These are phyloP conservation scores for Linnemannia schmuckeri DNA, from an alignment of 192 early-diverging fungal genomes.

Conservation along the genomic window DNA sequence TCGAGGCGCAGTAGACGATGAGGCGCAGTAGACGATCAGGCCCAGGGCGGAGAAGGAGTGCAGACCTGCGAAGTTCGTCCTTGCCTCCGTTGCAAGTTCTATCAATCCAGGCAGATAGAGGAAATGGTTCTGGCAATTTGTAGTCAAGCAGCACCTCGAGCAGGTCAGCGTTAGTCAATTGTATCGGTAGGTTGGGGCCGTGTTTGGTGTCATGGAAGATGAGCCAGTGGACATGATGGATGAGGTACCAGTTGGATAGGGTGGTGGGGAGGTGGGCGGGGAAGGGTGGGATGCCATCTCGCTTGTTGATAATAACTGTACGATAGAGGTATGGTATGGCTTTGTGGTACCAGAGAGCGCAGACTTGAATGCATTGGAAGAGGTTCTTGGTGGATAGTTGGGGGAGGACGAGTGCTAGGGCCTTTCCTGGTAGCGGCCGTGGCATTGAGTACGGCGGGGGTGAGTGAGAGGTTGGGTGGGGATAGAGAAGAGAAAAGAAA, in stretches of 20 bases:
- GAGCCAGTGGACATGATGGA: neutral
- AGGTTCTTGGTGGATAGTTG: neutral
- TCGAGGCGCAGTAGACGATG: too few relatives aligned
- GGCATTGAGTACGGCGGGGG: neutral
- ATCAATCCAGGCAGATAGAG: too few relatives aligned
- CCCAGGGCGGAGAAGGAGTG: too few relatives aligned
- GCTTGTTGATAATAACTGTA: neutral
- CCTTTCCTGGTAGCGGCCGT: neutral
- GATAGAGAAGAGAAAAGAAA: neutral
- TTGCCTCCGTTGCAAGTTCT: too few relatives aligned
- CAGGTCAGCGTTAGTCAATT: too few relatives aligned
- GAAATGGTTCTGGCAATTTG: too few relatives aligned
- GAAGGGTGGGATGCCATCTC: neutral
- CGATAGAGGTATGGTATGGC: conserved; percentile 6
- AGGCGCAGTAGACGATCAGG: too few relatives aligned
- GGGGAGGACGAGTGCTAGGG: neutral
- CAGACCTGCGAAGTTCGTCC: too few relatives aligned
- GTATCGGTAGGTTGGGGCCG: too few relatives aligned
- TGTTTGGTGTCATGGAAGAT: too few relatives aligned
- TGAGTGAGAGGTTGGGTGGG: neutral
- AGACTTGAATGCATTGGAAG: conserved; percentile 6
- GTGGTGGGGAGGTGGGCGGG: neutral
- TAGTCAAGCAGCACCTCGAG: too few relatives aligned
- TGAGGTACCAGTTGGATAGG: neutral
- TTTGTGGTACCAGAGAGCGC: neutral